Base-by-base conservation (phyloP, 345 rosid genomes). In the Geranium rotundifolium region DNA sequence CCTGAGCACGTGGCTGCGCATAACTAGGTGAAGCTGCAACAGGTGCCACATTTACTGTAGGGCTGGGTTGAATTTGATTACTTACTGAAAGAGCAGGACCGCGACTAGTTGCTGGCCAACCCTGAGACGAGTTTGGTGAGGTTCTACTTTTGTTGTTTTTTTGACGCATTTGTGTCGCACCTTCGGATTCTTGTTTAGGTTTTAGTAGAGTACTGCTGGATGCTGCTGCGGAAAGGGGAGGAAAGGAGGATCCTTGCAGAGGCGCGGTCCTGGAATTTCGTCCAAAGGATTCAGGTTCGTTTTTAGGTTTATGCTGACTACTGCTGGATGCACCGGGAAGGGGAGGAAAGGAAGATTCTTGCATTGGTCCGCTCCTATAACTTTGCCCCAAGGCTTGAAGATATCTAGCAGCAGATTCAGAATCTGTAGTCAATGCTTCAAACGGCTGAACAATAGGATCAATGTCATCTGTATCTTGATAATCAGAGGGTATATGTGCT, bases 271-370 rank as follows among this genome's bases (percentile, higher is more conserved):
- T 71, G 59, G 86, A 82, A 70, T 73, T 72, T 30, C 72, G 80
- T 39, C 97, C 89, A 74, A 90, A 72, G 52, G 97, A 46, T 65
- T 82, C 83, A 69, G 97, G 3, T 65, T 82, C 83, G 68, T 68
- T 73, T 67, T 71, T 87, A 65, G 81, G 19, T 7, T 69, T 80
- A 8, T 72, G 81, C 73, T 70, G 93, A 71, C 79, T 75, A 61
- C 63, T 65, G 64, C 76, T 71, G 13, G 84, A 37, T 54, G 58
- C 71, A 41, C 56, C 59, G 20, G 86, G 60, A 10, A 92, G 97
- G 27, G 99, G 97, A 77, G 99, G 99, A 77, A 93, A 93, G 30
- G 90, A 83, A 62, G 96, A 84, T 71, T 84, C 88, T 76, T 67
- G 79, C 67, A 90, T 73, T 68, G 87, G 79, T 68, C 75, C 74